A percentile compares a stretch with the other conserved stretches of the same genome.
phyloP scores from a whole-genome alignment of 31 red algal species.

The Endocladia muricata region DNA sequence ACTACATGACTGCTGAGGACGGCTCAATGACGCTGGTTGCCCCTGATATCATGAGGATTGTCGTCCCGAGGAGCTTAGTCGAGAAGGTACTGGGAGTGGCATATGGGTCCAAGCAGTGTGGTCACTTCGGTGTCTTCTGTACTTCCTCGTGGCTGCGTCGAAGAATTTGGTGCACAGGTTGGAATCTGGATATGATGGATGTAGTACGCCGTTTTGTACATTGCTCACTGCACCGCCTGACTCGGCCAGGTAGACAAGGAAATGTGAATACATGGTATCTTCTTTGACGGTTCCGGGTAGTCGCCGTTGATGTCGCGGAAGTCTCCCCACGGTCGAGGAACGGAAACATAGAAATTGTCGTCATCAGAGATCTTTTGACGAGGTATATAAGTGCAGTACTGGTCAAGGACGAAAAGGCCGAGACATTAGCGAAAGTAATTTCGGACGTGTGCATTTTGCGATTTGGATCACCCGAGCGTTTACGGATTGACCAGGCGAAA shows the following conservation, averaged over 20 bases:
- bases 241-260: neutral
- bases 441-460: neutral
- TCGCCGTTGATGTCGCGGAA: conserved; percentile 3
- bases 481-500: too few species aligned
- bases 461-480: neutral
- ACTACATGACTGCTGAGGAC: neutral
- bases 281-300: neutral
- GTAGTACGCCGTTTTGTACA: neutral
- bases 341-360: neutral
- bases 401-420: neutral
- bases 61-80: neutral
- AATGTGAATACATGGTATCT: neutral
- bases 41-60: too few species aligned
- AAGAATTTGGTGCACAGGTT: conserved; percentile 3
- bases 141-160: neutral
- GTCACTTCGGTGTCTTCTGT: neutral
- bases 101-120: neutral
- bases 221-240: neutral
- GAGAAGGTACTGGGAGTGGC: neutral
- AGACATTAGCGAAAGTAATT: neutral
- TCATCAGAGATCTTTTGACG: neutral
- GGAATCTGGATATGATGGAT: neutral
- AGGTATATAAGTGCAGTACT: neutral
- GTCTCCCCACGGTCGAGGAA: neutral
- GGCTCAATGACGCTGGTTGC: too few species aligned